Conservation (phyloP, 1,139 yeast species). For the Lodderomyces parapsilosis region DNA sequence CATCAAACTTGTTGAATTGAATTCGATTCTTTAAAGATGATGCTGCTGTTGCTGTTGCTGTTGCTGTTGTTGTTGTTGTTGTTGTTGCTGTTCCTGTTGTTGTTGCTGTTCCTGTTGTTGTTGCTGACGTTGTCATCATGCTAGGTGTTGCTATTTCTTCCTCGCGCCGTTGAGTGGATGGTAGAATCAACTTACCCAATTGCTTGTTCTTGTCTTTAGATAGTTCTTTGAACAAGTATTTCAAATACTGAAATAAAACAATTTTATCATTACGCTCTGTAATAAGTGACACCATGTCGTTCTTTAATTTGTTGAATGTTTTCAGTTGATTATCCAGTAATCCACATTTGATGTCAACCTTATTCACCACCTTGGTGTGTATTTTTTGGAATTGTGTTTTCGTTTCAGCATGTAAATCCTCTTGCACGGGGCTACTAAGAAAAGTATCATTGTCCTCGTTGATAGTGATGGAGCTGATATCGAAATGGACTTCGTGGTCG, state of each 20-base stretch:
- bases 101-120: too few species aligned
- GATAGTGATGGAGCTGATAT: slow-evolving; percentile 32
- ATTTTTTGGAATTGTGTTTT: slow-evolving; percentile 36
- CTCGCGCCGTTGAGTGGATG: slow-evolving; percentile 21
- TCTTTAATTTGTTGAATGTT: slow-evolving; percentile 32
- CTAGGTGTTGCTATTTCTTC: slow-evolving; percentile 6
- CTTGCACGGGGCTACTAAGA: not conserved
- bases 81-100: too few species aligned
- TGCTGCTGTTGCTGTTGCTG: slow-evolving; percentile 1
- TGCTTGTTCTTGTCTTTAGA: slow-evolving; percentile 14
- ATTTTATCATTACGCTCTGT: slow-evolving; percentile 26
- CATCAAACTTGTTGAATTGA: slow-evolving; percentile 32
- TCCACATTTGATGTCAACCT: slow-evolving; percentile 31
- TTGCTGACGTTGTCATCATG: not conserved
- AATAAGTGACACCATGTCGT: slow-evolving; percentile 25
- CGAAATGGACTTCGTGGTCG: slow-evolving; percentile 29
- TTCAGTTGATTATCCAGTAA: slow-evolving; percentile 40
- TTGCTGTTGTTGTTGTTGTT: slow-evolving; percentile 2
- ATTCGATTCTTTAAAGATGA: not conserved
- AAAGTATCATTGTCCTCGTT: not conserved
- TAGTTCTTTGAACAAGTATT: slow-evolving; percentile 41
- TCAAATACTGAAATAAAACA: slow-evolving; percentile 39
- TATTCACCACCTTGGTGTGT: slow-evolving; percentile 35
- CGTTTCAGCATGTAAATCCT: slow-evolving; percentile 30
- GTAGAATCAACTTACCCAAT: slow-evolving; percentile 33